A percentile compares a stretch with the other conserved stretches of the same genome.
Evolutionary conservation across 2,329 filamentous ascomycete species (phyloP).

Genomic region (Fusarium camptoceras): DNA sequence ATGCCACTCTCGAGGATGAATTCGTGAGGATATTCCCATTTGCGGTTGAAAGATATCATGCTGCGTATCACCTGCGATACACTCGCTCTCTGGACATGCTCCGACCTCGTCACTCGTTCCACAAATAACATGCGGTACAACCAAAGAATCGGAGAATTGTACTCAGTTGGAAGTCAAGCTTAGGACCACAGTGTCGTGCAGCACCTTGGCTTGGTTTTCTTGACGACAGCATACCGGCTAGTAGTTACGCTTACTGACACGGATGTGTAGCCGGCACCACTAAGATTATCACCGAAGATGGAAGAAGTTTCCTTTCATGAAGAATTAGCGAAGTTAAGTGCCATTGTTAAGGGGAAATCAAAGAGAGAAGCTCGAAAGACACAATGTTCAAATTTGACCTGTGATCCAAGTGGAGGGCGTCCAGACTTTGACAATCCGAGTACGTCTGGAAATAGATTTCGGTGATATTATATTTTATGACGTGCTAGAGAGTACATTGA

Average conservation of each 20-base stretch:
- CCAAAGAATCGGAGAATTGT: slow-evolving; percentile 27
- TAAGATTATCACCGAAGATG: not conserved
- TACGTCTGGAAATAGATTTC: not conserved
- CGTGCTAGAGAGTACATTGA: not conserved
- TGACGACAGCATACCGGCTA: not conserved
- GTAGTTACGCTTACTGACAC: slow-evolving; percentile 5
- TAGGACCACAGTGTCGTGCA: slow-evolving; percentile 19
- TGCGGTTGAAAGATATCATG: not conserved
- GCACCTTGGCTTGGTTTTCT: slow-evolving; percentile 11
- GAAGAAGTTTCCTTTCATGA: not conserved
- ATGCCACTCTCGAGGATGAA: not conserved
- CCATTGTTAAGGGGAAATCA: not conserved
- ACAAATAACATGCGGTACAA: slow-evolving; percentile 2
- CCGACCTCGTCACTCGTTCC: slow-evolving; percentile 20
- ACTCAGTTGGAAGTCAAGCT: slow-evolving; percentile 34
- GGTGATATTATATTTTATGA: not conserved
- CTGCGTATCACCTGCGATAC: not conserved
- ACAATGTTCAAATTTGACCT: not conserved
- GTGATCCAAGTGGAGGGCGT: not conserved
- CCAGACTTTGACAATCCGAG: not conserved
- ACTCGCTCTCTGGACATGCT: slow-evolving; percentile 17
- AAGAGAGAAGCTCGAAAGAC: slow-evolving; percentile 9
- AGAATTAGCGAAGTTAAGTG: not conserved
- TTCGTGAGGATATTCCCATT: not conserved
- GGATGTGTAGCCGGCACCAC: slow-evolving; percentile 2